Conservation (phyloP, 2,329 filamentous ascomycete species). For the Aspergillus pseudoviridinutans region DNA sequence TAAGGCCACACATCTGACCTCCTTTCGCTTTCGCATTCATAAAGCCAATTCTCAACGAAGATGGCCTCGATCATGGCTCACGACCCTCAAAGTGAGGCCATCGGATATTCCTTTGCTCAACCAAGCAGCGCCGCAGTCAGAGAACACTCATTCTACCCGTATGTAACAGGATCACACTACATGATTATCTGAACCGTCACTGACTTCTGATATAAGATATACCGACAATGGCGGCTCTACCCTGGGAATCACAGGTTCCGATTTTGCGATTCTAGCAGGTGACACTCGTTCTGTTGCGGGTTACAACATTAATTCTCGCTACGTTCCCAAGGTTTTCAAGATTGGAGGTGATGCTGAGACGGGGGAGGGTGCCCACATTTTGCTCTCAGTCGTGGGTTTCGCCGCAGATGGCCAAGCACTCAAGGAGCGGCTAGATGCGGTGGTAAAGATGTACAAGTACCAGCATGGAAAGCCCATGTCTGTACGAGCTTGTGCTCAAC, state of each 20-base stretch:
- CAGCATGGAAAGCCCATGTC: conserved; percentile 96
- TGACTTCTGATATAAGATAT: conserved; percentile 52
- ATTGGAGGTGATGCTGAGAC: conserved; percentile 87
- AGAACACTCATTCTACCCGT: conserved; percentile 89
- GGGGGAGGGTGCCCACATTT: conserved; percentile 78
- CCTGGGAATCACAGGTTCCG: conserved; percentile 85
- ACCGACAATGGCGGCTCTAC: conserved; percentile 98
- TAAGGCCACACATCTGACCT: neutral
- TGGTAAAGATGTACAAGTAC: conserved; percentile 99
- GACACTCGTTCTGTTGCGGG: conserved; percentile 94
- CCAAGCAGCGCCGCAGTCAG: conserved; percentile 47
- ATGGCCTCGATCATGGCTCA: conserved; percentile 55
- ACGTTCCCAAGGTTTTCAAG: conserved; percentile 93
- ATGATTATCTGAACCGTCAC: neutral
- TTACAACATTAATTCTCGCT: conserved; percentile 98
- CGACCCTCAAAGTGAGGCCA: conserved; percentile 48
- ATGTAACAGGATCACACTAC: conserved; percentile 34
- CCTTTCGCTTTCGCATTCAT: conserved; percentile 1
- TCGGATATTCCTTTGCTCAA: conserved; percentile 59
- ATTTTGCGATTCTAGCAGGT: conserved; percentile 95
- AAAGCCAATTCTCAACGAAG: conserved; percentile 13
- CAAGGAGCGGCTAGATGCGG: conserved; percentile 86
- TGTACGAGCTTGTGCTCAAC: conserved; percentile 89
- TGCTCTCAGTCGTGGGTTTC: conserved; percentile 92
- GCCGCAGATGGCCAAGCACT: conserved; percentile 91